Conservation (phyloP, 805 yeast species). For the Wickerhamomyces strasburgensis region DNA sequence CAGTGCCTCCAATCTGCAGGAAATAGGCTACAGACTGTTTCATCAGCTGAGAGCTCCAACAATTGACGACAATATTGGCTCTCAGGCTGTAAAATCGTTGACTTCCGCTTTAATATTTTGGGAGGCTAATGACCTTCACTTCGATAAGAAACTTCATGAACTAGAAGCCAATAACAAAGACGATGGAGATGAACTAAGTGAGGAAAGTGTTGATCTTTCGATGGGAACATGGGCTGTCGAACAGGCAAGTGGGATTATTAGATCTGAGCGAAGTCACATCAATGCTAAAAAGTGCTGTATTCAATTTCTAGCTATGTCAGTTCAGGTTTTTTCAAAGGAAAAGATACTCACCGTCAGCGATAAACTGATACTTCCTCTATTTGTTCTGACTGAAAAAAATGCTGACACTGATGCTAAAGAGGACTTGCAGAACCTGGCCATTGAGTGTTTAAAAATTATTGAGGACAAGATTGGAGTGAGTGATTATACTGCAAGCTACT, state of each 20-base stretch:
- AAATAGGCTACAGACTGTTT: slow-evolving; percentile 58
- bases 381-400: slow-evolving; percentile 40
- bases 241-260: slow-evolving; percentile 57
- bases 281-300: slow-evolving; percentile 63
- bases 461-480: slow-evolving; percentile 69
- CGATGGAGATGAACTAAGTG: slow-evolving; percentile 25
- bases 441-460: slow-evolving; percentile 64
- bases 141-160: slow-evolving; percentile 25
- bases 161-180: slow-evolving; percentile 21
- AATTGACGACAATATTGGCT: slow-evolving; percentile 56
- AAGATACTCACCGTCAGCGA: slow-evolving; percentile 40
- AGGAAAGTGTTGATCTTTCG: slow-evolving; percentile 15
- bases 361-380: slow-evolving; percentile 50
- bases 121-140: slow-evolving; percentile 40
- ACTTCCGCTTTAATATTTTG: slow-evolving; percentile 57
- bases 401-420: slow-evolving; percentile 40
- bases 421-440: slow-evolving; percentile 48
- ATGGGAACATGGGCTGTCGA: slow-evolving; percentile 59
- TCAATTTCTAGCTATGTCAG: slow-evolving; percentile 62
- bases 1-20: slow-evolving; percentile 50
- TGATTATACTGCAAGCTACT: slow-evolving; percentile 55
- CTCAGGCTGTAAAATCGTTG: slow-evolving; percentile 62
- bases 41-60: slow-evolving; percentile 82
- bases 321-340: slow-evolving; percentile 43
- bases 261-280: slow-evolving; percentile 57